Percentiles rank a stretch among this genome's conserved stretches.
These are phyloP conservation scores for Fagopyrum tataricum DNA, from an alignment of 148 eudicot species.

Conservation along the genomic window DNA sequence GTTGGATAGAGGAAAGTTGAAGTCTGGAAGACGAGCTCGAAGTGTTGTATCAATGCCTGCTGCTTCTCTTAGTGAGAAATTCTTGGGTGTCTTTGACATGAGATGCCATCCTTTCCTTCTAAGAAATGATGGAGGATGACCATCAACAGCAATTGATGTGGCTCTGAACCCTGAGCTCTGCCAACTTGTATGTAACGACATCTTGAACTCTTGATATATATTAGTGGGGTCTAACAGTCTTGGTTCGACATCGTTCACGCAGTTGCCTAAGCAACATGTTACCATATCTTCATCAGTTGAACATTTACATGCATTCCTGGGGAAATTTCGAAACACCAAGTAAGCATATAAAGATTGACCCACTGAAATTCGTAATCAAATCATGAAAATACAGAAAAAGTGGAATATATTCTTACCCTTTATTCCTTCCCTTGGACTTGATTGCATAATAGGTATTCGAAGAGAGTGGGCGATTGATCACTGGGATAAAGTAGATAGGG, in stretches of 20 bases:
- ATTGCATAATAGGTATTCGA: slow-evolving; percentile 24
- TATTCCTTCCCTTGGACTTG: slow-evolving; percentile 15
- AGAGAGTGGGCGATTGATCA: slow-evolving; percentile 23
- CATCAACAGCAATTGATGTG: slow-evolving; percentile 37
- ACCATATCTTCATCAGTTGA: slow-evolving; percentile 19
- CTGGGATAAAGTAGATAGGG: slow-evolving; percentile 21
- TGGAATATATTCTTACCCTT: slow-evolving; percentile 17
- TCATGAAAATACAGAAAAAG: neutral
- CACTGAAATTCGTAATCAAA: no score
- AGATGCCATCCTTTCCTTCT: slow-evolving; percentile 34
- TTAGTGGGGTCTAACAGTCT: slow-evolving; percentile 17
- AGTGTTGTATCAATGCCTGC: slow-evolving; percentile 28
- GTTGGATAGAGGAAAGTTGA: slow-evolving; percentile 21
- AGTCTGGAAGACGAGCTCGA: slow-evolving; percentile 27
- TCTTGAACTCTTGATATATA: slow-evolving; percentile 48
- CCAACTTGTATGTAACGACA: slow-evolving; percentile 14
- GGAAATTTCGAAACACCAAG: neutral
- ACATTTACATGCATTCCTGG: slow-evolving; percentile 20
- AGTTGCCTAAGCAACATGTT: slow-evolving; percentile 14
- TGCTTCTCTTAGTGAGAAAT: slow-evolving; percentile 34
- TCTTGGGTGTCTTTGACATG: slow-evolving; percentile 21
- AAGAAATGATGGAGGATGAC: slow-evolving; percentile 42
- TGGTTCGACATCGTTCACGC: slow-evolving; percentile 16
- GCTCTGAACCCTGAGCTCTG: slow-evolving; percentile 16
- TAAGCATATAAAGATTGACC: neutral